Evolutionary conservation across 352 stramenopile genomes (phyloP), one percentile per base, ranked within the genome.

Genomic region (Pythium sp.): DNA sequence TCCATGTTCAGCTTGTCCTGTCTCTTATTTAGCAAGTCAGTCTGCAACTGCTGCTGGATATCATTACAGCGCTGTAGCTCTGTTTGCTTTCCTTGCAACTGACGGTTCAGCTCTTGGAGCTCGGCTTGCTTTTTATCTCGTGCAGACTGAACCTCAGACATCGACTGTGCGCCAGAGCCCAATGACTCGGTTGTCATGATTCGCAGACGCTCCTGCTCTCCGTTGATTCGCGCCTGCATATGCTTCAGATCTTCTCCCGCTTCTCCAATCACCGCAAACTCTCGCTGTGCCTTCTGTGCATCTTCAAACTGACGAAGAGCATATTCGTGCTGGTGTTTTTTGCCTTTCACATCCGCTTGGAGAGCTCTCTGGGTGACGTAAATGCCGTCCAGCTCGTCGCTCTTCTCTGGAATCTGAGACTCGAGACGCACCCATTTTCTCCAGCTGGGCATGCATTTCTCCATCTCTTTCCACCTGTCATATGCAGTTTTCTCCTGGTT

Each of bases 371-470:
- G 74, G 1, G 71, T 58, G 28, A 47, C 62, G 63, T 85, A 84
- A n/a, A 91, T 71, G 11, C 61, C 65, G 34, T 90, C 74, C 11
- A 93, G 58, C 57, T 87, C 77, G 4, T 58, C 72, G 22, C 69
- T 84, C 28, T 82, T 89, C 9, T 74, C 53, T 20, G 75, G 76
- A 34, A 93, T 77, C 12, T 81, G 68, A 5, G 70, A 64, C 32
- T 90, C 80, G 14, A 94, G 49, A 14, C 69, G 69, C 51, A 81
- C 72, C 82, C 78, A 92, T 66, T 90, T 87, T 18, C 74, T 73
- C 83, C 83, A 93, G 59, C 73, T 87, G n/a, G 82, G 84, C 68
- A 93, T 86, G 5, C 78, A 80, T 18, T 63, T 62, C 55, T 90
- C 81, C 6, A 91, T 75, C 24, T 67, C 69, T 11, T 86, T 92